phyloP scores from a whole-genome alignment of 768 basidiomycete species.

The Boletellus sp. region DNA sequence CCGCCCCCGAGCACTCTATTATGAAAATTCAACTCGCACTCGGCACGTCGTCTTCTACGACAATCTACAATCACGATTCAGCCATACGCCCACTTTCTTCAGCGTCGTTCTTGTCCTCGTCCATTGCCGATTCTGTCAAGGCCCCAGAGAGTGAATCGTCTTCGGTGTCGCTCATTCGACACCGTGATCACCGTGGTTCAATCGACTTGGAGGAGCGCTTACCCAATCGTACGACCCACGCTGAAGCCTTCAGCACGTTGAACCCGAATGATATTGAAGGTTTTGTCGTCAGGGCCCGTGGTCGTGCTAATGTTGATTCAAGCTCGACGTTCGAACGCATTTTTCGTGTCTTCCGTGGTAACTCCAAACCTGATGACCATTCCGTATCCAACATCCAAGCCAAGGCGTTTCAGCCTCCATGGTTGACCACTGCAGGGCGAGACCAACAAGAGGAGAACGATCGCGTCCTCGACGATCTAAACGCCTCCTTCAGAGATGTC shows the following conservation, averaged over 20 bases:
- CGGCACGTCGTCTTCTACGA: constrained; percentile 16
- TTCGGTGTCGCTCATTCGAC: constrained; percentile 7
- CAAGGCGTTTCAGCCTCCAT: constrained; percentile 45
- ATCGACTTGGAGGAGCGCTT: constrained; percentile 25
- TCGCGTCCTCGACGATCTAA: constrained; percentile 64
- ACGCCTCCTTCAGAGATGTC: constrained; percentile 76
- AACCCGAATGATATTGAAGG: constrained; percentile 52
- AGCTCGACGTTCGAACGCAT: constrained; percentile 22
- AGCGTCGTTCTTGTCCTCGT: constrained; percentile 8
- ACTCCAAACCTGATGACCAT: constrained; percentile 21
- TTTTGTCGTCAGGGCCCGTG: constrained; percentile 33
- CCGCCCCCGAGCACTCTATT: constrained; percentile 6
- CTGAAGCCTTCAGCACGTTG: constrained; percentile 58
- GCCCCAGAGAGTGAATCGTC: constrained; percentile 9
- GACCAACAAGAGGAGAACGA: constrained; percentile 65
- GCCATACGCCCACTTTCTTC: constrained; percentile 23
- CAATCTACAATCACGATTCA: constrained; percentile 2
- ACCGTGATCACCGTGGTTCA: constrained; percentile 24
- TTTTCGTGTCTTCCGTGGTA: constrained; percentile 19
- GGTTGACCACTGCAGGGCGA: constrained; percentile 64
- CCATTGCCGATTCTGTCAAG: constrained; percentile 2
- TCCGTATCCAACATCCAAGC: constrained; percentile 25
- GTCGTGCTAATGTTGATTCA: constrained; percentile 19
- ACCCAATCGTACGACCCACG: constrained; percentile 54
- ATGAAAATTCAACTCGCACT: constrained; percentile 17